Evolutionary conservation across 202 grass and related monocot species (phyloP).

Genomic region (Saccharum hybrid): DNA sequence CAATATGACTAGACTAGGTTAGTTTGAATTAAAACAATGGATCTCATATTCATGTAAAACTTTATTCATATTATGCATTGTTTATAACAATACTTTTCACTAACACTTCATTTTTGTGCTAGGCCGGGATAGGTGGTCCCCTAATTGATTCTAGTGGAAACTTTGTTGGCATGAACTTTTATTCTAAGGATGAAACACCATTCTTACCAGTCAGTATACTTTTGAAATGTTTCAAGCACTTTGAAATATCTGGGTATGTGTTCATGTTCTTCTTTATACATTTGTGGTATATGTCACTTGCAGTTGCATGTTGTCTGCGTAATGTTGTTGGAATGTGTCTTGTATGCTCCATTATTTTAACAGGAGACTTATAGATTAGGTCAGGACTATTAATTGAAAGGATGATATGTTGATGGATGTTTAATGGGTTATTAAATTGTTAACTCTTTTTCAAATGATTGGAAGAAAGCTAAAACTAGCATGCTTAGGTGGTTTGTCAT

Average conservation of each 20-base stretch:
- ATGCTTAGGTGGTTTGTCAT: too few relatives aligned
- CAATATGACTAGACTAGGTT: neutral
- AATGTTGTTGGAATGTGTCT: neutral
- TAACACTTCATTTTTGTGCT: neutral
- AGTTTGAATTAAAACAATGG: neutral
- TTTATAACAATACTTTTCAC: constrained; percentile 3
- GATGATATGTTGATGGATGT: neutral
- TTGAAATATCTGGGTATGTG: neutral
- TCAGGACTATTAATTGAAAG: neutral
- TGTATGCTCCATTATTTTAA: neutral
- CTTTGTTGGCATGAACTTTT: constrained; percentile 31
- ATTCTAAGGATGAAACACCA: constrained; percentile 24
- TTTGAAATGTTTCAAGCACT: constrained; percentile 8
- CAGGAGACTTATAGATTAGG: neutral
- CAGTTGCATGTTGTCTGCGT: neutral
- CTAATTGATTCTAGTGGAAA: neutral
- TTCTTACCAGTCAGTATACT: constrained; percentile 25
- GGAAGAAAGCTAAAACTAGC: too few relatives aligned
- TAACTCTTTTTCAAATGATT: too few relatives aligned
- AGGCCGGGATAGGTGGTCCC: constrained; percentile 32
- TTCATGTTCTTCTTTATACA: neutral
- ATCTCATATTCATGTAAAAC: neutral
- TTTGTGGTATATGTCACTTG: constrained; percentile 3
- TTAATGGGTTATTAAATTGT: neutral
- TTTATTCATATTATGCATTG: neutral